Evolutionary conservation across 768 basidiomycete species (phyloP), one percentile per base, ranked within the genome.

Genomic region (Glaciozyma antarctica): DNA sequence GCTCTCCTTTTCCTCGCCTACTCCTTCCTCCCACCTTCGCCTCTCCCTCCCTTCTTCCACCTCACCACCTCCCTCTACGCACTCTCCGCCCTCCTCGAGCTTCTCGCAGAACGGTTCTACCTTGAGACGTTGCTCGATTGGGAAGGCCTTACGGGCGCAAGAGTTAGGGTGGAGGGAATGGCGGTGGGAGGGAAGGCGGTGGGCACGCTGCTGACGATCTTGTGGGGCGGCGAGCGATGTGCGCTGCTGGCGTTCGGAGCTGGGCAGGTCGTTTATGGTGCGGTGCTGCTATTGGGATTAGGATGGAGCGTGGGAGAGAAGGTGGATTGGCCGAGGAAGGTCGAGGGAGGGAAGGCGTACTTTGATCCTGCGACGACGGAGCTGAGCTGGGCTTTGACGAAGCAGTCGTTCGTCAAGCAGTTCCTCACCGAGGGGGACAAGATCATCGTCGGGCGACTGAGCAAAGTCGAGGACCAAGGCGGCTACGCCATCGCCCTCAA

Each of bases 391-490:
- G 88, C 87, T 0, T 88, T 98, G 84, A 91, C 90, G 26, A 81
- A 81, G 1, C 95, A 98, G 75, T 90, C 88, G 0, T 68, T 95
- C 4, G 81, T 97, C 68, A 99, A 99, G 76, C 95, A 98, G 76
- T 82, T 97, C 68, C 79, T 99, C 32, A 98, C 94, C 0, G 95
- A 98, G 74, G 91, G 90, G 5, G 95, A 99, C 76, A 90, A 95
- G 73, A 78, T 98, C 52, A 82, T 94, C 16, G 81, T 99, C 22
- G 88, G 89, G 0, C 84, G 82, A 75, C 84, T 90, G 73, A 91
- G 90, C 65, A 85, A 87, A 38, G 78, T 94, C 58, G 80, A 84
- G 54, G 87, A 93, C 75, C 92, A 97, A 77, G 94, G 90, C 6
- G 93, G 91, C 2, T 98, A 95, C 75, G 94, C 93, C 0, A 81